Base-by-base conservation (phyloP, 305 asterid species). In the Fraxinus albicans region DNA sequence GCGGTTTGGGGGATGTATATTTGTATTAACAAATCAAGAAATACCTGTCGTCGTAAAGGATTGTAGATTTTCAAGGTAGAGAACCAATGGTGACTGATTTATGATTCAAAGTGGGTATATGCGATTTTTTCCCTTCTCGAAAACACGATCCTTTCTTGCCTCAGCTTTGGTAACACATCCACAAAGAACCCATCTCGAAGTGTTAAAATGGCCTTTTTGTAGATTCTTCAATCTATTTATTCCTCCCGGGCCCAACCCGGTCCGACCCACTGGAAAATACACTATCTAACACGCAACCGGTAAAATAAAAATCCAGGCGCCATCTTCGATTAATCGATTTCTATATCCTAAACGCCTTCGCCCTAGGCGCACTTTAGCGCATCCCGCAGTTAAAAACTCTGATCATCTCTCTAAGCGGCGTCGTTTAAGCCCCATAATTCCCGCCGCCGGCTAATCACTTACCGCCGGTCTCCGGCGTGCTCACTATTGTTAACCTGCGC, bases 371-470 rank as follows among this genome's bases (percentile, higher is more conserved):
- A 69, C 35, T 15, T 69, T 69, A 12, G 74, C 74, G 38, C 36
- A 12, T 60, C 35, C 63, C 47, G 31, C 21, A 36, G 76, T 79
- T 21, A 80, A 38, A 60, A 69, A 67, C 35, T 67, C 8, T 27
- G 83, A 67, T 27, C 74, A 36, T 79, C 80, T 70, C 73, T 10
- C 88, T 73, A 85, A 85, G 70, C 90, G 91, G 82, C 83, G 83
- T 47, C 92, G 91, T 87, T 86, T 88, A 89, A 87, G 87, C 85
- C 87, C 87, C 70, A 73, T 80, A 77, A 84, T 90, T 87, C 90
- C 91, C 90, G 93, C 93, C 92, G 92, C 89, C 88, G 90, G 89
- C 84, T 82, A 73, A 75, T 82, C 87, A 44, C 86, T 70, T 80
- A 84, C 76, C 83, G 87, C 82, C 70, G 78, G 85, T 81, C 27